These are phyloP conservation scores for Fusarium cyanostomum DNA, from an alignment of 2,329 filamentous ascomycete species.

Conservation along the genomic window DNA sequence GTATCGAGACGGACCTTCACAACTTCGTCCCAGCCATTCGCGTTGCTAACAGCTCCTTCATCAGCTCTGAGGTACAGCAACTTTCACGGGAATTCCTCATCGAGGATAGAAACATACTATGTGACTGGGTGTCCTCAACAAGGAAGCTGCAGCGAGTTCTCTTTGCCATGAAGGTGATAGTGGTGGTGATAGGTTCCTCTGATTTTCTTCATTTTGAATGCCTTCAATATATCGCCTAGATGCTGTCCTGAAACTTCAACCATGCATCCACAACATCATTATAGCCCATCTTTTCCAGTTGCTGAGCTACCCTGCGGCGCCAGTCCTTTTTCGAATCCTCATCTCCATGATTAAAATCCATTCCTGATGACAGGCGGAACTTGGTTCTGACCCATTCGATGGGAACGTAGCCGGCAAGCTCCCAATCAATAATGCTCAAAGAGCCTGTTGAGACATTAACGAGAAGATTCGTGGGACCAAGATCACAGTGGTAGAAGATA, in stretches of 20 bases:
- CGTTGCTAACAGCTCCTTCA: too few species aligned
- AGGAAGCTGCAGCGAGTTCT: too few species aligned
- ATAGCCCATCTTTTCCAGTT: constrained; percentile 10
- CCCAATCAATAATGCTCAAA: constrained; percentile 33
- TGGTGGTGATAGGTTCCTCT: too few species aligned
- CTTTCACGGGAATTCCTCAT: too few species aligned
- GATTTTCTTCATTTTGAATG: too few species aligned
- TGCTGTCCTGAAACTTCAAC: constrained; percentile 6
- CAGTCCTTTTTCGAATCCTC: constrained; percentile 8
- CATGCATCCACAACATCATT: constrained; percentile 4
- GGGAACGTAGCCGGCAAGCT: constrained; percentile 31
- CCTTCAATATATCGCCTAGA: too few species aligned
- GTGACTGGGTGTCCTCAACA: too few species aligned
- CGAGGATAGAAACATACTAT: too few species aligned
- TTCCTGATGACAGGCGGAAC: constrained; percentile 10
- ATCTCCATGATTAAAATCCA: constrained; percentile 7
- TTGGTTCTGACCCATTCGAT: constrained; percentile 17
- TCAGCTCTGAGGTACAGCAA: too few species aligned
- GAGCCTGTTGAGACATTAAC: constrained; percentile 14
- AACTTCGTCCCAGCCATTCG: too few species aligned
- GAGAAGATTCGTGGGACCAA: constrained; percentile 22
- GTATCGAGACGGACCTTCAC: too few species aligned
- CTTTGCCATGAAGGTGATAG: too few species aligned
- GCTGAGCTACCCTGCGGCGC: not conserved
- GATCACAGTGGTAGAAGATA: constrained; percentile 33